A percentile compares a stretch with the other conserved stretches of the same genome.
Evolutionary conservation across 305 asterid genomes (phyloP).

Genomic region (Fraxinus baroniana): DNA sequence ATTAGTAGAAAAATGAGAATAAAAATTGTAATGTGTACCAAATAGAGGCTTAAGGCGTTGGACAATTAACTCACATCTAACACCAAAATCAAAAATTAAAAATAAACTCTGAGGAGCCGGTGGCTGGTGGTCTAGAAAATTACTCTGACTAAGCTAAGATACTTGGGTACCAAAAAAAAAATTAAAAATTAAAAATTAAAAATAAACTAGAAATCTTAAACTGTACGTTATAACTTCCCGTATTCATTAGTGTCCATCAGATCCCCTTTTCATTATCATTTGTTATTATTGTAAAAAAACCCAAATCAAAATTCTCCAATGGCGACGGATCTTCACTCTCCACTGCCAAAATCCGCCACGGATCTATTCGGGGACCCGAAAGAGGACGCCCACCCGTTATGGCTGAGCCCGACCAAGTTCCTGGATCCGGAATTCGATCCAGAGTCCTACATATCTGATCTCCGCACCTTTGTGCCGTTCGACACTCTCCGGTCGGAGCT

Average conservation of each 20-base stretch:
- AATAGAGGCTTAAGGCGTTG: background rate
- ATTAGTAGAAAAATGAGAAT: too few relatives aligned
- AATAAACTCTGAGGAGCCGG: too few relatives aligned
- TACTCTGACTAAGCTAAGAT: too few relatives aligned
- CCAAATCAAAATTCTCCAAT: conserved; percentile 30
- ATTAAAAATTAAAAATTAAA: too few relatives aligned
- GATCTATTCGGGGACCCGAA: conserved; percentile 92
- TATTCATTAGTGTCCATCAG: background rate
- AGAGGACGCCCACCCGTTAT: conserved; percentile 70
- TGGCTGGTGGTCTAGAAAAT: too few relatives aligned
- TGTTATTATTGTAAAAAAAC: background rate
- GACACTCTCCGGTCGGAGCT: conserved; percentile 90
- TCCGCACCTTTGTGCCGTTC: conserved; percentile 94
- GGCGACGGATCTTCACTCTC: conserved; percentile 62
- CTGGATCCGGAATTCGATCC: conserved; percentile 77
- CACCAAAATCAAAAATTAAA: background rate
- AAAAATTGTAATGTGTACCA: too few relatives aligned
- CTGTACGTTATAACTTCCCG: background rate
- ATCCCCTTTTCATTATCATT: background rate
- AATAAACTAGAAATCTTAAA: background rate
- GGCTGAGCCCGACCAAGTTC: conserved; percentile 84
- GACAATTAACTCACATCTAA: background rate
- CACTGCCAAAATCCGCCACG: conserved; percentile 68
- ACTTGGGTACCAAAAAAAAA: too few relatives aligned
- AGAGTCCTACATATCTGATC: conserved; percentile 78